Evolutionary conservation across 2,329 filamentous ascomycete species (phyloP).

Genomic region (Venturia asperata): DNA sequence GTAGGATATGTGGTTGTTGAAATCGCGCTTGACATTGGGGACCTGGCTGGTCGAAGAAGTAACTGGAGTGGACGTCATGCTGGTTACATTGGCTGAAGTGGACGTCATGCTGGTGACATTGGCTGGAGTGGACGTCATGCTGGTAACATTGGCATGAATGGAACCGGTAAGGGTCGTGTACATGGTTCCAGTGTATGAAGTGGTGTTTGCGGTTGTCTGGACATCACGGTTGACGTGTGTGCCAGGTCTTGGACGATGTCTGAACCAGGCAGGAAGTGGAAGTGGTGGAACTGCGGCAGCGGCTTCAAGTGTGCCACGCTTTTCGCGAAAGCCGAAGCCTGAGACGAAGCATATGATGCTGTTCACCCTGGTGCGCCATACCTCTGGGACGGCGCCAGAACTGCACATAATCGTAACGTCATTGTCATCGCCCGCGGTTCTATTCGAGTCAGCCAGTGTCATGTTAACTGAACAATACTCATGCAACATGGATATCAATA

Average conservation of each 20-base stretch:
- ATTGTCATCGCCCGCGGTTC: not conserved
- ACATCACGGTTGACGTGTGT: no score
- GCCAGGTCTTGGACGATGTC: no score
- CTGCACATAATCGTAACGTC: not conserved
- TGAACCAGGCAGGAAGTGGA: not conserved
- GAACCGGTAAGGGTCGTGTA: not conserved
- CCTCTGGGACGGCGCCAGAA: not conserved
- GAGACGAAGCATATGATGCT: not conserved
- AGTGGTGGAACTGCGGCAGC: not conserved
- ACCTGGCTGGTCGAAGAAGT: not conserved
- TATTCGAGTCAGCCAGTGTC: not conserved
- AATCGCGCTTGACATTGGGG: not conserved
- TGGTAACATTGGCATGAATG: not conserved
- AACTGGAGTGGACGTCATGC: not conserved
- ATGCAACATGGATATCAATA: no score
- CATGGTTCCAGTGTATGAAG: not conserved
- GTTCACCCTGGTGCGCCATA: not conserved
- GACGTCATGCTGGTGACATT: not conserved
- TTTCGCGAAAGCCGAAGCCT: not conserved
- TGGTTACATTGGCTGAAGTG: no score
- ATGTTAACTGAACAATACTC: not conserved
- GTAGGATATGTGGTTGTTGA: not conserved
- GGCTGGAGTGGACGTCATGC: not conserved
- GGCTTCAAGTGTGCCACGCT: not conserved
- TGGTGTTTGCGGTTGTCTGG: not conserved